A percentile compares a stretch with the other conserved stretches of the same genome.
Conservation (phyloP, 2,329 filamentous ascomycete genomes). For the Thermoascus crustaceus region DNA sequence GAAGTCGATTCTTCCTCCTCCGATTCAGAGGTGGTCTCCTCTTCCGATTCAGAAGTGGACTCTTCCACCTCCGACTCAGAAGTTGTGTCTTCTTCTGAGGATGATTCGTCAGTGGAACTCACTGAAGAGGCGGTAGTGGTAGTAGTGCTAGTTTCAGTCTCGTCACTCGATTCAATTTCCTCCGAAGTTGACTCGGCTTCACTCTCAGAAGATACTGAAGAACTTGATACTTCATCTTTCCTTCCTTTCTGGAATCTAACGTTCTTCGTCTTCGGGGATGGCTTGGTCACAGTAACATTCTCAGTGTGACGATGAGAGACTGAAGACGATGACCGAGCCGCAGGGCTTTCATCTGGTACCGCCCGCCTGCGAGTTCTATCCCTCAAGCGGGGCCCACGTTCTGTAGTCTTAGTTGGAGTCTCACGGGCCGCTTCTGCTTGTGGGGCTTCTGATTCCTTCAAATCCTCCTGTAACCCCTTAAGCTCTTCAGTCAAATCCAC, state of each 20-base stretch:
- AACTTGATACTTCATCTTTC: slow-evolving; percentile 15
- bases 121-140: slow-evolving; percentile 3
- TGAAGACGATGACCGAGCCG: slow-evolving; percentile 14
- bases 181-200: slow-evolving; percentile 25
- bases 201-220: slow-evolving; percentile 15
- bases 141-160: not conserved
- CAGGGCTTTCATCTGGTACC: slow-evolving; percentile 7
- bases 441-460: slow-evolving; percentile 21
- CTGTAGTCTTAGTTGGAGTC: too few relatives aligned
- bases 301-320: slow-evolving; percentile 13
- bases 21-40: slow-evolving; percentile 24
- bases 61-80: slow-evolving; percentile 14
- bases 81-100: slow-evolving; percentile 14
- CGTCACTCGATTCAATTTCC: slow-evolving; percentile 22
- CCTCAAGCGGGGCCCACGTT: too few relatives aligned
- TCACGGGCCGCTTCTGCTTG: slow-evolving; percentile 14
- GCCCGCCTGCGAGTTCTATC: not conserved
- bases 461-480: slow-evolving; percentile 37
- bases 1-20: slow-evolving; percentile 18
- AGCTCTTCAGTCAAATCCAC: slow-evolving; percentile 39
- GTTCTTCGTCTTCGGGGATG: slow-evolving; percentile 23
- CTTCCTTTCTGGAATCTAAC: slow-evolving; percentile 24
- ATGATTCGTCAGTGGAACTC: slow-evolving; percentile 20
- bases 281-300: slow-evolving; percentile 13
- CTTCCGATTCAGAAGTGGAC: slow-evolving; percentile 13